Evolutionary conservation across 768 basidiomycete species (phyloP).

Genomic region (Macrolepiota albuminosa): DNA sequence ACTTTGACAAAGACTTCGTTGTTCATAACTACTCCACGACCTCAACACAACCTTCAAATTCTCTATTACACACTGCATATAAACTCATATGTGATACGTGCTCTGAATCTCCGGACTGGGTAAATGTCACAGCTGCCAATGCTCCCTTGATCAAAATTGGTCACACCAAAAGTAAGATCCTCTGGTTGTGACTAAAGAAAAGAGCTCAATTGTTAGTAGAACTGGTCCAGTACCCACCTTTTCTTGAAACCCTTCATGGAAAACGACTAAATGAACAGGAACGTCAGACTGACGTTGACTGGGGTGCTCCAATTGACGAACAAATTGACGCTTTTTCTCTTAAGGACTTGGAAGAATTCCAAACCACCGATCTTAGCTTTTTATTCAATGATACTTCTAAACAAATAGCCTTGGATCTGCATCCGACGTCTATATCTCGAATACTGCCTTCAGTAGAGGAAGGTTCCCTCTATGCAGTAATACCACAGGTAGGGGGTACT

Average conservation of each 20-base stretch:
- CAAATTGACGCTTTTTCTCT: conserved; percentile 33
- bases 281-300: conserved; percentile 24
- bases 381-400: not conserved
- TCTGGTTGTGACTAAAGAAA: not conserved
- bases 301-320: conserved; percentile 29
- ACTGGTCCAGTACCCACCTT: conserved; percentile 8
- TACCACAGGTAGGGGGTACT: conserved; percentile 40
- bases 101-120: not conserved
- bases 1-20: not conserved
- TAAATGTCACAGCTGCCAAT: not conserved
- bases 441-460: conserved; percentile 19
- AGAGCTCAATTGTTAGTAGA: not conserved
- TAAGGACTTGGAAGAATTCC: conserved; percentile 40
- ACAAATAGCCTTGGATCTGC: not conserved
- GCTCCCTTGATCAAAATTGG: not conserved
- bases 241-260: not conserved
- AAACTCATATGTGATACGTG: not conserved
- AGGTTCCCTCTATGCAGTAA: conserved; percentile 29
- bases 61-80: not conserved
- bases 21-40: conserved; percentile 1
- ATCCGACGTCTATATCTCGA: not conserved
- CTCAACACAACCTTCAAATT: not conserved
- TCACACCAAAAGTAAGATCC: not conserved
- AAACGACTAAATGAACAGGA: not conserved
- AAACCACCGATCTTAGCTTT: conserved; percentile 26